Evolutionary conservation across 2,329 filamentous ascomycete genomes (phyloP).

Genomic region (Zymoseptoria brevis): DNA sequence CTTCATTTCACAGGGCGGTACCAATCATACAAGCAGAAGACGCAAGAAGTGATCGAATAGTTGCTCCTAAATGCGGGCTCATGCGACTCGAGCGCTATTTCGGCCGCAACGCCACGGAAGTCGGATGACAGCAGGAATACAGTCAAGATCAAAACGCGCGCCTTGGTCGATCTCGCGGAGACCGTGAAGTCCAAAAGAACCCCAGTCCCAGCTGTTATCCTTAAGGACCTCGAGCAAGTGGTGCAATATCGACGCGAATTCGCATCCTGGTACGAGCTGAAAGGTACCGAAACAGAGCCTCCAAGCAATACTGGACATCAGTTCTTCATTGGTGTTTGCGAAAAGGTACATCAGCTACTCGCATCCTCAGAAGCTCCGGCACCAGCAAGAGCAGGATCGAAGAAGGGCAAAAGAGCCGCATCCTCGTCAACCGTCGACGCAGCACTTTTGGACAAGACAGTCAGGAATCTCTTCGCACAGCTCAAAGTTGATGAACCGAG

Average conservation of each 20-base stretch:
- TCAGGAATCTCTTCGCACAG: conserved; percentile 5
- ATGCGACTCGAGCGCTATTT: neutral
- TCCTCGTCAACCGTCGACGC: neutral
- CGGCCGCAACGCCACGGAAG: neutral
- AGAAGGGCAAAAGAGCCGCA: neutral
- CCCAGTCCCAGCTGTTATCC: neutral
- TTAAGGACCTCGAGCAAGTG: neutral
- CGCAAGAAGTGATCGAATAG: neutral
- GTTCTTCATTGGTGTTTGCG: conserved; percentile 7
- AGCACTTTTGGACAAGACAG: neutral
- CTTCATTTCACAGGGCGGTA: neutral
- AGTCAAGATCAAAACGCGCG: neutral
- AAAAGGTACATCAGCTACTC: conserved; percentile 3
- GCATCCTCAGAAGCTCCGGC: neutral
- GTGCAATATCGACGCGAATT: neutral
- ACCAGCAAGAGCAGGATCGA: neutral
- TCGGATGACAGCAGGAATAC: neutral
- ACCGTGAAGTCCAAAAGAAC: neutral
- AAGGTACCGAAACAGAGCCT: neutral
- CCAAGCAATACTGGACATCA: conserved; percentile 5
- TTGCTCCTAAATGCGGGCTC: neutral
- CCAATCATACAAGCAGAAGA: neutral
- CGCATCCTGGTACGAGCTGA: neutral
- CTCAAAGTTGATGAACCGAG: conserved; percentile 10
- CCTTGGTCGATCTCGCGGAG: neutral